Evolutionary conservation across 768 basidiomycete species (phyloP), one percentile per base, ranked within the genome.

Genomic region (Chalciporus sphaerocephalus): DNA sequence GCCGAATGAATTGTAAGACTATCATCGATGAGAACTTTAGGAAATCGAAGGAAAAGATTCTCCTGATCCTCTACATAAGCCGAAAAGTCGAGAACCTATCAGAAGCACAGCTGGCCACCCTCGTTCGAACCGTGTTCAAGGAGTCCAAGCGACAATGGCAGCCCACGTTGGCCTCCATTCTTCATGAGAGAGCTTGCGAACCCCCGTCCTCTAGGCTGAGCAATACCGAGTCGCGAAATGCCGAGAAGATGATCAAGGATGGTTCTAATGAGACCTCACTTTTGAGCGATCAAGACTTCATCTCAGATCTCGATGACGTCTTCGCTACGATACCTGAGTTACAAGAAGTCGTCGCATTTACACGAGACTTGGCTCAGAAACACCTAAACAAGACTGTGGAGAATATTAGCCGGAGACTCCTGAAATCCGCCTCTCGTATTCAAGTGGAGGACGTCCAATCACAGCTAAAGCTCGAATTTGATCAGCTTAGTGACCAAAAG

Each of bases 221-320:
- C 1, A 4, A 37, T 25, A 7, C 38, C 12, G 51, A 62, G 16
- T 40, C 6, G 7, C 35, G 2, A 23, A 40, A 9, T 5, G 59
- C 57, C 3, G 58, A 62, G 0, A 48, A 38, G 35, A 38, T 63
- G 51, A 41, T 62, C 4, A 62, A 35, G 47, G 61, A 62, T 2
- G 56, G 59, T 10, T 16, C 36, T 4, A 53, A 47, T 1, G 56
- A 61, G 21, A 11, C 48, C 16, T 54, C 56, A 30, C 61, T 55
- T 17, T 30, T 58, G 3, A 47, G 3, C 21, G 61, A 62, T 33
- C 35, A 47, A 2, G 53, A 57, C 18, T 62, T 64, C 33, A 27
- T 62, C 13, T 24, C 53, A 4, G 58, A 63, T 38, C 53, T 62
- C 10, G 59, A 58, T 18, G 17, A 25, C 15, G 35, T 53, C 27